Evolutionary conservation across 1,139 yeast species (phyloP).

Genomic region (Saccharomyces hybrid): DNA sequence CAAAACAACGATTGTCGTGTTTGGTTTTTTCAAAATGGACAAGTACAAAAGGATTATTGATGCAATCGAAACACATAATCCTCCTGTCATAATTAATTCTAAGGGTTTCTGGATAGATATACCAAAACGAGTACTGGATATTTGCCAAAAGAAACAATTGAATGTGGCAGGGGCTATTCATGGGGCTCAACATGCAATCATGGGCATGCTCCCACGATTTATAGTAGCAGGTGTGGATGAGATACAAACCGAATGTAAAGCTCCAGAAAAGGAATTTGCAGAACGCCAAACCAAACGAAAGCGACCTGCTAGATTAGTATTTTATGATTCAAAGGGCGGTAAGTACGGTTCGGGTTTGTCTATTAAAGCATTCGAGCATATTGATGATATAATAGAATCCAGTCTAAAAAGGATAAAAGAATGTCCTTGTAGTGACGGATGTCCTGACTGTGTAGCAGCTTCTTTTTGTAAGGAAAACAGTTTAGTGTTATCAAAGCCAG

Average conservation of each 20-base stretch:
- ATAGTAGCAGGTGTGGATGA: constrained; percentile 63
- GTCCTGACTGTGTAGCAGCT: constrained; percentile 75
- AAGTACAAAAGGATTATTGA: constrained; percentile 71
- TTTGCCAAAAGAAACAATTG: constrained; percentile 49
- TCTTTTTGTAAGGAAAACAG: constrained; percentile 73
- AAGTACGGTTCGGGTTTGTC: constrained; percentile 71
- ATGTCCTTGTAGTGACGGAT: constrained; percentile 81
- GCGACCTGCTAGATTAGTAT: constrained; percentile 79
- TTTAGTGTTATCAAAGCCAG: constrained; percentile 79
- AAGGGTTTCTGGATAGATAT: constrained; percentile 91
- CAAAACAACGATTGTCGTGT: constrained; percentile 64
- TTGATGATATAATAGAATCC: constrained; percentile 54
- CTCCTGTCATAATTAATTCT: constrained; percentile 61
- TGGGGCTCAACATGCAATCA: constrained; percentile 87
- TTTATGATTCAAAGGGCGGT: constrained; percentile 80
- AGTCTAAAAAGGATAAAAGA: constrained; percentile 51
- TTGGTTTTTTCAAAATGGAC: constrained; percentile 87
- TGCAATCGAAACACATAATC: constrained; percentile 85
- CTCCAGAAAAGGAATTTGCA: constrained; percentile 92
- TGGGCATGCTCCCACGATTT: constrained; percentile 66
- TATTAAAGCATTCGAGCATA: constrained; percentile 68
- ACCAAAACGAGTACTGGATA: constrained; percentile 53
- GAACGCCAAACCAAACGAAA: constrained; percentile 56
- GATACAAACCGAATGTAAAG: constrained; percentile 86
- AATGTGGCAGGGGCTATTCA: constrained; percentile 89